Conservation (phyloP, 108 stramenopile species). For the Pseudonitzschia multiseries region DNA sequence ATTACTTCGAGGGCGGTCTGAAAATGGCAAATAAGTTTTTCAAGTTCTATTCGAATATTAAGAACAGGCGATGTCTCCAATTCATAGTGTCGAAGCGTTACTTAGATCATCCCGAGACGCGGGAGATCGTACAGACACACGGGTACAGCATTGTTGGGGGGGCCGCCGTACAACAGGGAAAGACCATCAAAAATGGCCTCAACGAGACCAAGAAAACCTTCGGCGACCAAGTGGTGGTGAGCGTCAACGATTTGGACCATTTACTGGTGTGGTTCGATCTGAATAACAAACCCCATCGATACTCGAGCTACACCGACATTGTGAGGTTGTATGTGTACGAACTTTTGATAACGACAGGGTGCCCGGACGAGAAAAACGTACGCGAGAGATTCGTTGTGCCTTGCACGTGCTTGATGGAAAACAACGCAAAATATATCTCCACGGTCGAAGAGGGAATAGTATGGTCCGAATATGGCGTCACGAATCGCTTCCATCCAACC, state of each 20-base stretch:
- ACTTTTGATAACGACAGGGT: background rate
- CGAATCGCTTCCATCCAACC: conserved; percentile 2
- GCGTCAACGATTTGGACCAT: conserved; percentile 8
- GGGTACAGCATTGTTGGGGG: background rate
- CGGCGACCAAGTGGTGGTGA: background rate
- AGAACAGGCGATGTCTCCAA: background rate
- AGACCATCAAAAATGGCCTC: background rate
- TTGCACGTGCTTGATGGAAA: conserved; percentile 7
- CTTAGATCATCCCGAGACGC: background rate
- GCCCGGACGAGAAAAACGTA: background rate
- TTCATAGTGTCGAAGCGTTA: background rate
- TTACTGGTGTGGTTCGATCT: background rate
- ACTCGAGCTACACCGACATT: conserved; percentile 9
- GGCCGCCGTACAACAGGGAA: background rate
- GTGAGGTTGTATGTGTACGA: background rate
- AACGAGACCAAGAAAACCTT: background rate
- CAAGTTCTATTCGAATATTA: background rate
- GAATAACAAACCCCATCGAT: background rate
- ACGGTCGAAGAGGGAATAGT: background rate
- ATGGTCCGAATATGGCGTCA: conserved; percentile 2
- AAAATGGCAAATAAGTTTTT: background rate
- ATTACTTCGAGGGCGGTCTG: background rate
- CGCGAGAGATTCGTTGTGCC: conserved; percentile 4
- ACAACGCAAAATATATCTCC: background rate
- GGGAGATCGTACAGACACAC: background rate